Conservation (phyloP, 768 basidiomycete species). For the Crepidotus variabilis region DNA sequence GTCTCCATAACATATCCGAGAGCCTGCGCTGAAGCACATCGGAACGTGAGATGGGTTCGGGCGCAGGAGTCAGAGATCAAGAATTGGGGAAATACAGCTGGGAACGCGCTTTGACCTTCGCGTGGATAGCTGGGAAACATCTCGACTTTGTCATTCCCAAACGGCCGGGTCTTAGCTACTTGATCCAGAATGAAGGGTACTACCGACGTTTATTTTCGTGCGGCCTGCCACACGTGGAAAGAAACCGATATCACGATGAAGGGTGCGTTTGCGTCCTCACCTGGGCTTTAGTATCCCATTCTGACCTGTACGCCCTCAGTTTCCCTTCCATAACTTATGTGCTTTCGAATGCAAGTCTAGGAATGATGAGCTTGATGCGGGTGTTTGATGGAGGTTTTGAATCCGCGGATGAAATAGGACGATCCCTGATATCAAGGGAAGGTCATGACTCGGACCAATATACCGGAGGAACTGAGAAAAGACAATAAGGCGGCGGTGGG, state of each 20-base stretch:
- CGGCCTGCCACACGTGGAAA: constrained; percentile 15
- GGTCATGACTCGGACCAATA: constrained; percentile 30
- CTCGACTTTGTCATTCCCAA: constrained; percentile 9
- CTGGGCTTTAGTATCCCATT: too few species aligned
- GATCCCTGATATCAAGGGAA: constrained; percentile 13
- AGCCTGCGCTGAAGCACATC: constrained; percentile 6
- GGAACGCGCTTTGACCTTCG: constrained; percentile 8
- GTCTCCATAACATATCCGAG: not conserved
- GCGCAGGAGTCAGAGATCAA: constrained; percentile 7
- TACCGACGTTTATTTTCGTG: constrained; percentile 16
- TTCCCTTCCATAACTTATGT: too few species aligned
- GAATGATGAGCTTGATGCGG: not conserved
- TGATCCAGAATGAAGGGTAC: constrained; percentile 27
- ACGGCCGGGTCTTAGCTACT: constrained; percentile 31
- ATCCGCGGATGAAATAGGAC: constrained; percentile 8
- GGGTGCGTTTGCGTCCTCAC: constrained; percentile 2
- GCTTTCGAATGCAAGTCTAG: not conserved
- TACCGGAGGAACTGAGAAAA: constrained; percentile 28
- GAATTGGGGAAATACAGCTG: constrained; percentile 4
- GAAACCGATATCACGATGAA: constrained; percentile 15
- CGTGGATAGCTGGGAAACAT: constrained; percentile 3
- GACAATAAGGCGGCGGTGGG: constrained; percentile 39
- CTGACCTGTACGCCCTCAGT: too few species aligned
- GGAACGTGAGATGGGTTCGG: constrained; percentile 13
- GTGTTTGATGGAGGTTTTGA: constrained; percentile 1